Evolutionary conservation across 305 asterid species (phyloP), one percentile per base, ranked within the genome.

Genomic region (Striga hermonthica): DNA sequence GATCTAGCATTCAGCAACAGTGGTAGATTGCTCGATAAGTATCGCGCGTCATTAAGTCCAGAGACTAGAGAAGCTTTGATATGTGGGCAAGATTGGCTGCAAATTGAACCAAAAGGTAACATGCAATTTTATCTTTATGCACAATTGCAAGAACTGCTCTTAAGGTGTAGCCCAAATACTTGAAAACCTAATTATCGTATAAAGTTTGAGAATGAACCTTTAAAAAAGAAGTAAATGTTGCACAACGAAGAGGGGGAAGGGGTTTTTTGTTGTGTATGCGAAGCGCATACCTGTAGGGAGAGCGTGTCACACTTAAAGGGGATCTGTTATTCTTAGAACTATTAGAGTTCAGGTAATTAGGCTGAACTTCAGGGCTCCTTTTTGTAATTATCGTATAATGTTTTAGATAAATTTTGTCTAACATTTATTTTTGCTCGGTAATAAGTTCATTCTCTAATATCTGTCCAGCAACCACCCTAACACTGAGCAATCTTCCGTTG

Each of bases 31-130:
- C 95, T 92, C 44, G 93, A 89, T 62, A 80, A 64, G 71, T 79
- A 78, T 36, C 82, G 72, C 40, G 82, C 84, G 71, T 80, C 84
- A n/a, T 80, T 86, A 60, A 86, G 52, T 81, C 85, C 96, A 37
- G 90, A 80, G 66, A 78, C 81, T 48, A 87, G 91, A 76, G 97
- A 92, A 82, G 95, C 97, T 63, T 71, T 92, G 79, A 61, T 92
- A 44, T 92, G 98, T 68, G 98, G 98, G 60, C 94, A 87, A 72
- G 95, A 93, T 73, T 90, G 98, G 98, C 69, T 90, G 71, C 83
- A 72, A 72, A 67, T 60, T 65, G 97, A 82, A 74, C 72, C 90
- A 39, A 87, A 85, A 80, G 98, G 96, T 87, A 78, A n/a, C 22
- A 55, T 22, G 9, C 58, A 45, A 47, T 62, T 71, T 55, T 41